Evolutionary conservation across 2,329 filamentous ascomycete genomes (phyloP).

Genomic region (Macroventuria anomochaeta): DNA sequence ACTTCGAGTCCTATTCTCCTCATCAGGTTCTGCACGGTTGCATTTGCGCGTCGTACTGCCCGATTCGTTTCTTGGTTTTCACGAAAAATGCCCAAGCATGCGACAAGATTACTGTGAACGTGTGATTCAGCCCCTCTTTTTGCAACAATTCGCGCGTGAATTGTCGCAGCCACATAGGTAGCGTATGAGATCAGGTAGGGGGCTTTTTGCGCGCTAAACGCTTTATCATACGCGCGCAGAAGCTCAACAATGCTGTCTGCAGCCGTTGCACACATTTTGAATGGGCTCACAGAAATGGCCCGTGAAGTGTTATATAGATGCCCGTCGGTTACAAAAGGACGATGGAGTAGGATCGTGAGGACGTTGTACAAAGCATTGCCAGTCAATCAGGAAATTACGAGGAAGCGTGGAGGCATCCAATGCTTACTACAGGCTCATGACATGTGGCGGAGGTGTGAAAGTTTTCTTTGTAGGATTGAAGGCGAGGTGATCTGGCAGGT

Average conservation of each 20-base stretch:
- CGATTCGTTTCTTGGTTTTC: constrained; percentile 60
- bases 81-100: constrained; percentile 56
- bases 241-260: constrained; percentile 55
- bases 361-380: constrained; percentile 57
- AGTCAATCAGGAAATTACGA: neutral
- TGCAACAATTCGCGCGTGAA: constrained; percentile 59
- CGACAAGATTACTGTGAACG: constrained; percentile 43
- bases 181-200: constrained; percentile 64
- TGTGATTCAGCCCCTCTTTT: constrained; percentile 50
- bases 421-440: constrained; percentile 35
- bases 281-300: constrained; percentile 54
- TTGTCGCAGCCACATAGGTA: constrained; percentile 62
- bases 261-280: constrained; percentile 54
- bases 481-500: constrained; percentile 53
- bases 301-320: constrained; percentile 54
- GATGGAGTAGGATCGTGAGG: constrained; percentile 60
- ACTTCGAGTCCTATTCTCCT: constrained; percentile 44
- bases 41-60: constrained; percentile 55
- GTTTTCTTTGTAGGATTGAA: constrained; percentile 42
- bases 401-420: neutral
- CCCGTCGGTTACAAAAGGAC: constrained; percentile 59
- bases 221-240: constrained; percentile 54
- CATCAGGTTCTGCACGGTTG: constrained; percentile 56
- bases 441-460: constrained; percentile 47
- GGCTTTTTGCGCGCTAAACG: constrained; percentile 55